Evolutionary conservation across 2,329 filamentous ascomycete genomes (phyloP), one percentile per base, ranked within the genome.

Genomic region (Aspergillus pseudotamarii): DNA sequence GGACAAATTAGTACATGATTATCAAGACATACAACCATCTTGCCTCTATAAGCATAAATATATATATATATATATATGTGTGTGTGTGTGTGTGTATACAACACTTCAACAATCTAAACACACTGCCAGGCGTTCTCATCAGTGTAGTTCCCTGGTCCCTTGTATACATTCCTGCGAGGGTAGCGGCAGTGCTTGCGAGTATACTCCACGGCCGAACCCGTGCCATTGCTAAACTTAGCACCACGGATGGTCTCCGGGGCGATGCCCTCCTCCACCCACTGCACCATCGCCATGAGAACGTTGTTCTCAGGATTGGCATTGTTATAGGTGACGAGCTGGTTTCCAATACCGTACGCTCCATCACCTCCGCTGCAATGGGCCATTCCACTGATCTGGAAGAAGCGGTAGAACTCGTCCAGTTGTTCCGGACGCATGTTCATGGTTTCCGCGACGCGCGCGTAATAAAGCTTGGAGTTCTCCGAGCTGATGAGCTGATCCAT

Each of bases 301-400:
- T 85, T 84, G 64, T 81, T 75, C 41, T 78, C 71, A 2, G 76
- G 70, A n/a, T 77, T 62, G n/a, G 45, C 68, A 0, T 69, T 68
- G 34, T 67, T 67, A 48, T 65, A 73, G 8, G 65, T 69, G 1
- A 28, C 8, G 4, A 57, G 28, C 60, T 64, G 71, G 70, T 73
- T 81, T 63, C 66, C 79, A 66, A 84, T 77, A 64, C 75, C 77
- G 68, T 79, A 77, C 3, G 81, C 76, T 46, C 81, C 78, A n/a
- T 77, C 73, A 6, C 81, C 82, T 1, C 68, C 66, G 2, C 62
- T 61, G 67, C 85, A 87, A 70, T 87, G 85, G 12, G 73, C 75
- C 82, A 86, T 84, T 0, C 85, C 85, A 0, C 84, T 84, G n/a
- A 87, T 79, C 23, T 75, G 76, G 68, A 87, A 87, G 67, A 83